Percentiles rank a stretch among this genome's conserved stretches.
phyloP scores from a whole-genome alignment of 306 rosid genomes.

The Pterocarpus macrocarpus region DNA sequence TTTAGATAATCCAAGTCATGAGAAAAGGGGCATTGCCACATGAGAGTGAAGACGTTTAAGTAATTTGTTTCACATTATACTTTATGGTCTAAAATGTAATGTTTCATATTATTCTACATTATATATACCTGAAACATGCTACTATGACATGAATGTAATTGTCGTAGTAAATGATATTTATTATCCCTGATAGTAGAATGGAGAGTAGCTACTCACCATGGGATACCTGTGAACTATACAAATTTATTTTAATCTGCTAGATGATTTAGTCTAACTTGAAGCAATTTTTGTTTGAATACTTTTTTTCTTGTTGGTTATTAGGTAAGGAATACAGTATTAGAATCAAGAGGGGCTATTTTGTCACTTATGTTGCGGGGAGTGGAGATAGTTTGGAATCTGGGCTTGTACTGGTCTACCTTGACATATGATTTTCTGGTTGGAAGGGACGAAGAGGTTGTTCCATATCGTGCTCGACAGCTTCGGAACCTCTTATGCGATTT shows the following conservation, averaged over 20 bases:
- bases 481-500: conserved; percentile 90
- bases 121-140: conserved; percentile 3
- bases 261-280: conserved; percentile 35
- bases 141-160: conserved; percentile 18
- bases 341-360: conserved; percentile 83
- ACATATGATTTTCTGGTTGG: conserved; percentile 87
- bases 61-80: conserved; percentile 17
- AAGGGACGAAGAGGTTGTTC: conserved; percentile 98
- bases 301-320: conserved; percentile 41
- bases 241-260: conserved; percentile 18
- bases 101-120: conserved; percentile 13
- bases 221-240: conserved; percentile 21
- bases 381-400: conserved; percentile 96
- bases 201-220: neutral
- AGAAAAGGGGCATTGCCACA: conserved; percentile 23
- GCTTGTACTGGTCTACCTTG: conserved; percentile 88
- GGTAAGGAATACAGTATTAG: conserved; percentile 89
- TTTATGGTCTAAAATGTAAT: neutral
- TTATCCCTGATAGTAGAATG: conserved; percentile 24
- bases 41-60: conserved; percentile 8
- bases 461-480: conserved; percentile 96
- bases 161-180: conserved; percentile 11
- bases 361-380: conserved; percentile 85
- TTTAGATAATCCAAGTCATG: neutral
- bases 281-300: conserved; percentile 33